phyloP scores from a whole-genome alignment of 176 grass and related monocot genomes.

The Zea mays region Zm-B73-REFERENCE-NAM-5.0 NC_050097.1:219576001-219576500 shows the following conservation, averaged over 20 bases:
- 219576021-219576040: not conserved
- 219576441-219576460: not conserved
- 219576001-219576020: not conserved
- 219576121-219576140: not conserved
- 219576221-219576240: constrained; percentile 59
- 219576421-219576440: not conserved
- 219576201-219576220: constrained; percentile 70
- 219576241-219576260: constrained; percentile 77
- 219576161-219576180: constrained; percentile 4
- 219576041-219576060: not conserved
- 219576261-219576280: constrained; percentile 86
- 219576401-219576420: not conserved
- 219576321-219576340: constrained; percentile 31
- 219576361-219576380: not conserved
- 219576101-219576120: constrained; percentile 1
- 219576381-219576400: not conserved
- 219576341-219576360: not conserved
- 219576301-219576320: constrained; percentile 96
- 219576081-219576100: not conserved
- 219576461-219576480: not conserved
- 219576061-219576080: not conserved
- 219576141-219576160: not conserved
- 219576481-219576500: not conserved
- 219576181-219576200: not conserved
- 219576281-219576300: constrained; percentile 86